These are phyloP conservation scores for Starmerella bombi DNA, from an alignment of 805 yeast species.

Conservation along the genomic window DNA sequence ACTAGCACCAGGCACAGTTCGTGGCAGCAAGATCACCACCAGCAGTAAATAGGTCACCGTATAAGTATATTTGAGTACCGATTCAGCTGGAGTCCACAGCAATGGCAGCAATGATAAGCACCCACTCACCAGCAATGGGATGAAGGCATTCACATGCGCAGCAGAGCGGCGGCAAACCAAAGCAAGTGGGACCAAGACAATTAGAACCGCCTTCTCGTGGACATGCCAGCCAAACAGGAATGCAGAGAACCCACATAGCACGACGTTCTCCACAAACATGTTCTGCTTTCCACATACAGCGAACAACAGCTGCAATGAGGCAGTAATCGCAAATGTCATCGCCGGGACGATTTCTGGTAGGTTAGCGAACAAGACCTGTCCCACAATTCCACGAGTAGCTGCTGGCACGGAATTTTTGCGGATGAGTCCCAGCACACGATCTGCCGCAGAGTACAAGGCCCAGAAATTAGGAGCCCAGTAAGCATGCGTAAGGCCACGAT, in stretches of 20 bases:
- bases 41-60: slow-evolving; percentile 78
- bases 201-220: slow-evolving; percentile 91
- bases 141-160: slow-evolving; percentile 56
- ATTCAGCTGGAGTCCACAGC: slow-evolving; percentile 65
- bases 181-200: slow-evolving; percentile 77
- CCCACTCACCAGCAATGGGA: slow-evolving; percentile 63
- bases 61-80: slow-evolving; percentile 59
- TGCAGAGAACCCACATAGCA: slow-evolving; percentile 82
- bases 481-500: slow-evolving; percentile 91
- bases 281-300: slow-evolving; percentile 28
- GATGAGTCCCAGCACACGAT: slow-evolving; percentile 41
- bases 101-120: slow-evolving; percentile 82
- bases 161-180: slow-evolving; percentile 61
- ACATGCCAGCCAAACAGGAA: slow-evolving; percentile 98
- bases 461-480: slow-evolving; percentile 98
- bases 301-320: slow-evolving; percentile 74
- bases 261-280: slow-evolving; percentile 69
- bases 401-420: slow-evolving; percentile 27
- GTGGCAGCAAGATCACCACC: slow-evolving; percentile 51
- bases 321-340: slow-evolving; percentile 61
- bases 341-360: slow-evolving; percentile 71
- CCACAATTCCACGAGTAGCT: slow-evolving; percentile 78
- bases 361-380: slow-evolving; percentile 71
- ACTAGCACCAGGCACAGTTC: slow-evolving; percentile 34
- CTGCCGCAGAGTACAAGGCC: slow-evolving; percentile 83